phyloP scores from a whole-genome alignment of 139 green algal species.

The Ostreobium quekettii region DNA sequence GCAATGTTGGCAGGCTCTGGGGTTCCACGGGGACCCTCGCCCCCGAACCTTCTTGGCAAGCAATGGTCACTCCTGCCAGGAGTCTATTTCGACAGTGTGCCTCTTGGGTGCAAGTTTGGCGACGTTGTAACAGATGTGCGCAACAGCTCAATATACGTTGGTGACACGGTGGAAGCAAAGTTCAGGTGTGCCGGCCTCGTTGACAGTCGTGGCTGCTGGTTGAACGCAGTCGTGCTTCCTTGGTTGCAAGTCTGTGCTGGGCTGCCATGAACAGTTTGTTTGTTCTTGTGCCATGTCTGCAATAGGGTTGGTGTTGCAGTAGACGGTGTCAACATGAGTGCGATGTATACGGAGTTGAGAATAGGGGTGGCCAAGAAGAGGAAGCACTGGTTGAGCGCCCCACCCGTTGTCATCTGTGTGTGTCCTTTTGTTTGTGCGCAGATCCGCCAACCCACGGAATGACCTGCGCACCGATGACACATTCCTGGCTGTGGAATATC shows the following conservation, averaged over 20 bases:
- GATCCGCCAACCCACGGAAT: conserved; percentile 61
- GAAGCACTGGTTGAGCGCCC: not conserved
- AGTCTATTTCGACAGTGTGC: conserved; percentile 58
- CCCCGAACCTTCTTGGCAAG: conserved; percentile 44
- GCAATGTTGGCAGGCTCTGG: conserved; percentile 41
- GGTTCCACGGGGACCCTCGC: conserved; percentile 24
- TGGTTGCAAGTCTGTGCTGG: no score
- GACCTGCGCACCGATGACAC: conserved; percentile 50
- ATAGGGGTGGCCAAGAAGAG: not conserved
- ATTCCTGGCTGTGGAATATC: conserved; percentile 46
- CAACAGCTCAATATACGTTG: conserved; percentile 5
- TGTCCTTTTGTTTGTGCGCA: conserved; percentile 19
- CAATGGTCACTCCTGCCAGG: conserved; percentile 60
- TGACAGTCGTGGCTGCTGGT: not conserved
- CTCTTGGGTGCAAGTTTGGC: conserved; percentile 47
- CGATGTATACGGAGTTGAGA: not conserved
- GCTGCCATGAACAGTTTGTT: no score
- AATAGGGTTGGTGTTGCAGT: not conserved
- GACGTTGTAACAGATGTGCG: conserved; percentile 36
- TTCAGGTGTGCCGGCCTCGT: conserved; percentile 42
- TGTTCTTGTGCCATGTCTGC: not conserved
- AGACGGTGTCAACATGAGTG: not conserved
- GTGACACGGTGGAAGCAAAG: conserved; percentile 35
- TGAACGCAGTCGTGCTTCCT: no score
- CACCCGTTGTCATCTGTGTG: not conserved